These are phyloP conservation scores for Xylariomycetidae sp. DNA, from an alignment of 2,329 filamentous ascomycete genomes.

Conservation along the genomic window DNA sequence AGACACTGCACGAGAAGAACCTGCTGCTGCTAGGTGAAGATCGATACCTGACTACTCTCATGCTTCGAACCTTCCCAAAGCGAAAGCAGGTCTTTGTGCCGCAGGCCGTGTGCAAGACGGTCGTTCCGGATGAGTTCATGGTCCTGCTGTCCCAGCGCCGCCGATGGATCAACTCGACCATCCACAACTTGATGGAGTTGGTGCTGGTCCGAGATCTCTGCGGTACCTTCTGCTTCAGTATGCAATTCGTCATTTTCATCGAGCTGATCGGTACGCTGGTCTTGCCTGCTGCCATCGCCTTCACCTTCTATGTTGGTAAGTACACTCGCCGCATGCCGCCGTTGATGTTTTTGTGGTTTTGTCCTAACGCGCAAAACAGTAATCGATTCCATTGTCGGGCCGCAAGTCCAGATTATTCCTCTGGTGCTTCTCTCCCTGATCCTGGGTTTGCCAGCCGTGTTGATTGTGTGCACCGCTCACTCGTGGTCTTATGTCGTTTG, in stretches of 20 bases:
- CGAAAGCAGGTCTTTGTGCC: slow-evolving; percentile 98
- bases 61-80: slow-evolving; percentile 98
- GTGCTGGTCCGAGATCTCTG: slow-evolving; percentile 92
- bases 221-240: slow-evolving; percentile 98
- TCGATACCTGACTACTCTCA: slow-evolving; percentile 92
- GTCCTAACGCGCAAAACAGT: slow-evolving; percentile 47
- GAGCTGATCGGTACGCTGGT: slow-evolving; percentile 93
- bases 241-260: slow-evolving; percentile 98
- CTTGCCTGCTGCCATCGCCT: slow-evolving; percentile 89
- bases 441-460: slow-evolving; percentile 82
- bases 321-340: slow-evolving; percentile 17
- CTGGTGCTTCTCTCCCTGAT: slow-evolving; percentile 85
- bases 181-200: slow-evolving; percentile 98
- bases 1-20: slow-evolving; percentile 97
- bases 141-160: slow-evolving; percentile 90
- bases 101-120: slow-evolving; percentile 97
- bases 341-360: slow-evolving; percentile 5
- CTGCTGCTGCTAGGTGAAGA: slow-evolving; percentile 89
- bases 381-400: slow-evolving; percentile 75
- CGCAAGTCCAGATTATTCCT: slow-evolving; percentile 78
- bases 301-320: slow-evolving; percentile 93
- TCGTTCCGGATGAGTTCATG: slow-evolving; percentile 86
- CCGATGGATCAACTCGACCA: slow-evolving; percentile 98
- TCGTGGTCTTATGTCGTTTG: slow-evolving; percentile 86
- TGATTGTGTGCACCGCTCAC: slow-evolving; percentile 91